These are phyloP conservation scores for Colletotrichum lindemuthianum DNA, from an alignment of 2,329 filamentous ascomycete genomes.

Conservation along the genomic window DNA sequence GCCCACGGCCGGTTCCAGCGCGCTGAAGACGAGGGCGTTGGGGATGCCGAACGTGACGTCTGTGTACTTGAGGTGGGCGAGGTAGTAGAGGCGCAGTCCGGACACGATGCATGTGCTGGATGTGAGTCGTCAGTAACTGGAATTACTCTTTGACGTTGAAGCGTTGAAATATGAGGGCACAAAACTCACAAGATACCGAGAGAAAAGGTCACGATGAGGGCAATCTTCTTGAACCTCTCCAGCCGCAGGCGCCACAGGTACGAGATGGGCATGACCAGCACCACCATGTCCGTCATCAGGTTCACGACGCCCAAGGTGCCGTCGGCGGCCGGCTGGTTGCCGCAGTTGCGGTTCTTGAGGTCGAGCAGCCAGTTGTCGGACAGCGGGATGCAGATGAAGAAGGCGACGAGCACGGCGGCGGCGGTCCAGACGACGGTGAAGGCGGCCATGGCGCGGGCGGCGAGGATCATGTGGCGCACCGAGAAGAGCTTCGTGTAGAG, in stretches of 20 bases:
- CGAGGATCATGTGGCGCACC: conserved; percentile 39
- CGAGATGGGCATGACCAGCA: conserved; percentile 40
- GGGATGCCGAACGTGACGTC: conserved; percentile 48
- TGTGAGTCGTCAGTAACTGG: background rate
- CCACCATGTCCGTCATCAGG: conserved; percentile 40
- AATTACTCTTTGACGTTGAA: background rate
- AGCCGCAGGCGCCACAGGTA: conserved; percentile 42
- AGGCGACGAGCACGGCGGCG: conserved; percentile 43
- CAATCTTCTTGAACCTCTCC: conserved; percentile 43
- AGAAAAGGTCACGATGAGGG: conserved; percentile 44
- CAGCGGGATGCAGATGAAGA: conserved; percentile 50
- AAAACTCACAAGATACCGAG: conserved; percentile 46
- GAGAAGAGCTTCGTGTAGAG: conserved; percentile 44
- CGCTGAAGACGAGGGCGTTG: conserved; percentile 48
- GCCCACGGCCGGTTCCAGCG: conserved; percentile 50
- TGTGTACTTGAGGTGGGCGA: conserved; percentile 45
- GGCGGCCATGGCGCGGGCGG: conserved; percentile 39
- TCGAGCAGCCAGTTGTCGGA: conserved; percentile 46
- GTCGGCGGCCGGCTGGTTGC: conserved; percentile 42
- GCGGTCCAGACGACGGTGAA: conserved; percentile 42
- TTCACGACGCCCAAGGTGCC: conserved; percentile 42
- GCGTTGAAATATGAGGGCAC: background rate
- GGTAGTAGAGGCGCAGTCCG: conserved; percentile 46
- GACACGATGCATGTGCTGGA: conserved; percentile 48
- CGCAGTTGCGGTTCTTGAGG: conserved; percentile 37